phyloP scores from a whole-genome alignment of 257 asterid species.

The Solanum boliviense region DNA sequence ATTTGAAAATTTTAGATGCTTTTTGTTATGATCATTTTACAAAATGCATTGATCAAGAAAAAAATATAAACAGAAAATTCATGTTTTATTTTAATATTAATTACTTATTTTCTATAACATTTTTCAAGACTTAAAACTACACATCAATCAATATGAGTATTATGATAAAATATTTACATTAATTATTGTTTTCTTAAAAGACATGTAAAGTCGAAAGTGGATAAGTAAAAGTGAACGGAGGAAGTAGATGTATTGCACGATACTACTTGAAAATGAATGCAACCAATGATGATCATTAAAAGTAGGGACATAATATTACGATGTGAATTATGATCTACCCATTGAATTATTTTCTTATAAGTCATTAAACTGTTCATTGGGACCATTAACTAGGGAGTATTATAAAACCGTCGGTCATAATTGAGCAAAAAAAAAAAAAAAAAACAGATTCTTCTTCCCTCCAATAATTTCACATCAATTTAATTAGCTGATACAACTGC shows the following conservation, averaged over 20 bases:
- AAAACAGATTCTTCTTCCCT: not conserved
- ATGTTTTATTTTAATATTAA: not conserved
- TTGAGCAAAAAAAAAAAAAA: not conserved
- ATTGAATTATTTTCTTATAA: not conserved
- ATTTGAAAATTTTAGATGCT: not conserved
- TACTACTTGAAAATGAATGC: not conserved
- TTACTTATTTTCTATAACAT: not conserved
- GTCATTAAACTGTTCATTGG: not conserved
- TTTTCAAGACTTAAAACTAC: no score
- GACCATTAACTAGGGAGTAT: not conserved
- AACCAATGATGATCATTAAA: not conserved
- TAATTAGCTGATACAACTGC: not conserved
- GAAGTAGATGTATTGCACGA: not conserved
- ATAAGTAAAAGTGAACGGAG: no score
- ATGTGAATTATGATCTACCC: not conserved
- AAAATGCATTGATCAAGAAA: not conserved
- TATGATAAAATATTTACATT: no score
- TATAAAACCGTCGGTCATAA: not conserved
- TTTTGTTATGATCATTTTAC: not conserved
- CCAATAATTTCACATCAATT: not conserved
- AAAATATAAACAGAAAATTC: not conserved
- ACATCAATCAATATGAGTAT: no score
- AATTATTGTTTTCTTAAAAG: no score
- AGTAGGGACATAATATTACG: not conserved
- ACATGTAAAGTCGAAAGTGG: fast-evolving